These are phyloP conservation scores for Neltuma alba DNA, from an alignment of 306 rosid genomes.

Conservation along the genomic window DNA sequence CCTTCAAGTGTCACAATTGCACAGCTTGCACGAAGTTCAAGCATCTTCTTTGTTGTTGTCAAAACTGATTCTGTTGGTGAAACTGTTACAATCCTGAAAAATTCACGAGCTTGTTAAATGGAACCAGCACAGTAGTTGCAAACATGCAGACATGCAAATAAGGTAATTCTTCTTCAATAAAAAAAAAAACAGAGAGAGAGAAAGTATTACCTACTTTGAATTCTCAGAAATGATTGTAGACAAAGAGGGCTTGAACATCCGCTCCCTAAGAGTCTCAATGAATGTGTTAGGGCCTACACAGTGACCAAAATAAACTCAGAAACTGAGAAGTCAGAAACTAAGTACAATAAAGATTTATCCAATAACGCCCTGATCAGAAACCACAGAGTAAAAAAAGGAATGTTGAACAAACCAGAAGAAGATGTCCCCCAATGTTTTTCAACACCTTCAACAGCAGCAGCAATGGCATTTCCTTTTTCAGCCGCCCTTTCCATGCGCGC, in stretches of 20 bases:
- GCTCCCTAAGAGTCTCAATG: constrained; percentile 86
- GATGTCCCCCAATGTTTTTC: constrained; percentile 95
- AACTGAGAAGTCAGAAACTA: constrained; percentile 7
- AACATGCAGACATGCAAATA: constrained; percentile 14
- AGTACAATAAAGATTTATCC: background rate
- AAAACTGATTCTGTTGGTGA: constrained; percentile 81
- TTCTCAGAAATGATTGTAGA: constrained; percentile 85
- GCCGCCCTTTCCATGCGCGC: constrained; percentile 99
- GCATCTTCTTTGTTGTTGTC: constrained; percentile 83
- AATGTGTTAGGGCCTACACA: constrained; percentile 76
- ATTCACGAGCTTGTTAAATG: constrained; percentile 38
- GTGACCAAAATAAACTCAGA: constrained; percentile 33
- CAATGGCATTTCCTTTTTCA: constrained; percentile 99
- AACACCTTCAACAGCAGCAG: constrained; percentile 99
- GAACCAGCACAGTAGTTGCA: constrained; percentile 33
- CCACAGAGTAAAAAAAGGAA: constrained; percentile 30
- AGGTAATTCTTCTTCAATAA: constrained; percentile 26
- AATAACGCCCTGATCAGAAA: constrained; percentile 3
- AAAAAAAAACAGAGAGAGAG: too few relatives aligned
- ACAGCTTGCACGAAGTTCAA: constrained; percentile 72
- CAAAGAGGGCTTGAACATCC: constrained; percentile 90
- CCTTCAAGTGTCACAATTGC: constrained; percentile 84
- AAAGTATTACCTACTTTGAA: constrained; percentile 96
- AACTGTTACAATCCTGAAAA: constrained; percentile 77
- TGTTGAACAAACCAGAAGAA: constrained; percentile 64